phyloP scores from a whole-genome alignment of 352 stramenopile species.

The Globisporangium paroecandrum region DNA sequence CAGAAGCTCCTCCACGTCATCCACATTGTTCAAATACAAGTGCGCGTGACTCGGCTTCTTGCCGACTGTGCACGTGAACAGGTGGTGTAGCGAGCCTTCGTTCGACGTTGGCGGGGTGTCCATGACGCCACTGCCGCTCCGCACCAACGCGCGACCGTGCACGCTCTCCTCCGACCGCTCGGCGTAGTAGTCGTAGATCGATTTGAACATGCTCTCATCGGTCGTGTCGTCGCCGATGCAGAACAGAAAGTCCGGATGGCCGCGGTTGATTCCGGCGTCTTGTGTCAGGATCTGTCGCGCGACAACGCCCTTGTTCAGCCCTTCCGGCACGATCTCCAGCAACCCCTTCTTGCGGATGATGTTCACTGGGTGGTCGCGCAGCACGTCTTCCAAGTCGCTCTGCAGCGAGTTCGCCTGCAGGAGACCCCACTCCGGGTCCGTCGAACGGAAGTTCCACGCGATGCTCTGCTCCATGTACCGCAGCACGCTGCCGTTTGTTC shows the following conservation, averaged over 20 bases:
- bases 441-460: slow-evolving; percentile 96
- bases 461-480: slow-evolving; percentile 93
- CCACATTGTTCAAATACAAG: slow-evolving; percentile 88
- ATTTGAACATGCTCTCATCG: slow-evolving; percentile 98
- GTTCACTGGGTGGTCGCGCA: slow-evolving; percentile 67
- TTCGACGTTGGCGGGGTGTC: slow-evolving; percentile 24
- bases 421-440: slow-evolving; percentile 95
- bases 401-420: slow-evolving; percentile 94
- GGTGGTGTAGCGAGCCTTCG: slow-evolving; percentile 69
- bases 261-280: slow-evolving; percentile 64
- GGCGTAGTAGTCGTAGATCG: slow-evolving; percentile 90
- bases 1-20: slow-evolving; percentile 83
- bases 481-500: slow-evolving; percentile 95
- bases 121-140: slow-evolving; percentile 11
- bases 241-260: slow-evolving; percentile 93
- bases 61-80: slow-evolving; percentile 91
- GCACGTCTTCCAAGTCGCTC: slow-evolving; percentile 73
- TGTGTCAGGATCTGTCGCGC: slow-evolving; percentile 94
- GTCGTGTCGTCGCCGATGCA: slow-evolving; percentile 97
- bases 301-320: slow-evolving; percentile 95
- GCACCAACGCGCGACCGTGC: slow-evolving; percentile 30
- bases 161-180: slow-evolving; percentile 82
- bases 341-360: slow-evolving; percentile 90
- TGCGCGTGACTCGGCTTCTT: slow-evolving; percentile 90
- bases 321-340: slow-evolving; percentile 94